Evolutionary conservation across 352 stramenopile species (phyloP), one percentile per base, ranked within the genome.

Genomic region (Phytophthora pistaciae): DNA sequence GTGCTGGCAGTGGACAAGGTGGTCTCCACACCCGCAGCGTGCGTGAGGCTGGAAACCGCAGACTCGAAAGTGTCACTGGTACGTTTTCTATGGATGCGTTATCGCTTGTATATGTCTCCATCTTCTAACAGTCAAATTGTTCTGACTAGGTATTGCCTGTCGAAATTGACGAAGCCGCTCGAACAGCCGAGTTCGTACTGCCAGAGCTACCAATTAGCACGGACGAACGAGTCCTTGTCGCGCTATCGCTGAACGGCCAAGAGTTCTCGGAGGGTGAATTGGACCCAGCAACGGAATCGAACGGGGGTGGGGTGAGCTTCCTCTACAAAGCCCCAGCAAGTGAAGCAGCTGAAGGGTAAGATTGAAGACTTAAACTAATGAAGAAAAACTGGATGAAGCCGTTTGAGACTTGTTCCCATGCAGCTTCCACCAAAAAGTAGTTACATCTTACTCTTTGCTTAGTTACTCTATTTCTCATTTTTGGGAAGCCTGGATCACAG

Each of bases 161-260:
- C 13, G 59, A 74, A 18, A 72, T 82, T 16, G 49, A 71, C 23
- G 64, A 76, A 44, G 61, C 48, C 23, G 27, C 55, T 56, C 59
- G 31, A 5, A 77, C 70, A n/a, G 77, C 56, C 4, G 50, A 65
- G 27, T 83, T 83, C 46, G 38, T 63, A 31, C 53, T 81, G 16
- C 77, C 77, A 36, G 46, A 74, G 13, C 57, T 83, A 11, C 62
- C 72, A 1, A n/a, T 77, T 27, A 21, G 2, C n/a, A 29, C 44
- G 8, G 68, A 72, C 0, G 52, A 78, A 33, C 8, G 60, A n/a
- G 56, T 83, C 18, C 55, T 65, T 40, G 60, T 83, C 23, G 18
- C 56, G 6, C 40, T 81, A 23, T 80, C 77, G 5, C 71, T 81
- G 3, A 79, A 83, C 25, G 77, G 77, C 8, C 77, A 83, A 60